Evolutionary conservation across 768 basidiomycete species (phyloP).

Genomic region (Leccinum rimulosum): DNA sequence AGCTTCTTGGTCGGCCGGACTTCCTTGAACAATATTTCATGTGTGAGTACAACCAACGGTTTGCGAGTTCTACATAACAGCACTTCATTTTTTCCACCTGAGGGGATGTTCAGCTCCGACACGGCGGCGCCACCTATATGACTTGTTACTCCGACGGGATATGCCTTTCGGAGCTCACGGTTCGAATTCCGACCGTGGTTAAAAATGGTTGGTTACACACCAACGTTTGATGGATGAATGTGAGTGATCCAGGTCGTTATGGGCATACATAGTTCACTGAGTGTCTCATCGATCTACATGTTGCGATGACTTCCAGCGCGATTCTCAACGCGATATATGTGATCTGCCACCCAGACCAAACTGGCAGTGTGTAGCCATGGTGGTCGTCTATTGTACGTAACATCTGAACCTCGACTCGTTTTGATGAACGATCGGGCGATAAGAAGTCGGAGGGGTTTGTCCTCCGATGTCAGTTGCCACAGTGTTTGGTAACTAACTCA

Average conservation of each 20-base stretch:
- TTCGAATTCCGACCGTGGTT: not conserved
- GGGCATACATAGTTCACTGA: not conserved
- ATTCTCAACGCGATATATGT: not conserved
- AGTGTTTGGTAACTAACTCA: not conserved
- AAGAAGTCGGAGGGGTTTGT: constrained; percentile 23
- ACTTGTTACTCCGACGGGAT: not conserved
- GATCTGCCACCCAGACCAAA: not conserved
- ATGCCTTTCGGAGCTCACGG: not conserved
- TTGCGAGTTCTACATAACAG: too few species aligned
- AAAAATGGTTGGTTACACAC: not conserved
- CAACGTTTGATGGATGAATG: not conserved
- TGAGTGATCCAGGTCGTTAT: not conserved
- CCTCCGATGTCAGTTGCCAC: constrained; percentile 20
- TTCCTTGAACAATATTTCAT: not conserved
- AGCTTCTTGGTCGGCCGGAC: not conserved
- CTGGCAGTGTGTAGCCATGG: not conserved
- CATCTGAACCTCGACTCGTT: not conserved
- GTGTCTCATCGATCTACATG: not conserved
- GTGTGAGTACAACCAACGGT: not conserved
- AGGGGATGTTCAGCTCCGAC: not conserved
- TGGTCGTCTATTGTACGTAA: not conserved
- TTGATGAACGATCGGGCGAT: constrained; percentile 10
- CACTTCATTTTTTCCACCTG: not conserved
- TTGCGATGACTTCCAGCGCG: too few species aligned
- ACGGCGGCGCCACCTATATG: not conserved